phyloP scores from a whole-genome alignment of 495 filamentous ascomycete genomes.

The Talaromyces adpressus region DNA sequence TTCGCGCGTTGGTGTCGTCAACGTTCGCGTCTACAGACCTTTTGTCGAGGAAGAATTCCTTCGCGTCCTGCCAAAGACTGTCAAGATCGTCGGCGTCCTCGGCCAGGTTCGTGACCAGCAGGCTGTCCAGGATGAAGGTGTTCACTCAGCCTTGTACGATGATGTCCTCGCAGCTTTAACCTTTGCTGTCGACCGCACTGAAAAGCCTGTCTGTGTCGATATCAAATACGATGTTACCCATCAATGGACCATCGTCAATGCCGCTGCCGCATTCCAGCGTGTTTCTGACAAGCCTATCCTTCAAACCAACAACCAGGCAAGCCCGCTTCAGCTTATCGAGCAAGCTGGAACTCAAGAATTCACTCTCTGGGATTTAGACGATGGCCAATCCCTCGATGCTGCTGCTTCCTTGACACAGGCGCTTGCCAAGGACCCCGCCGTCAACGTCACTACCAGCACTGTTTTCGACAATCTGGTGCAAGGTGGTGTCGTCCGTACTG shows the following conservation, averaged over 20 bases:
- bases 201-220: constrained; percentile 59
- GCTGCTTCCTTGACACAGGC: constrained; percentile 62
- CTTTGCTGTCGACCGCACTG: constrained; percentile 60
- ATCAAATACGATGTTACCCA: constrained; percentile 83
- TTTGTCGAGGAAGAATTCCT: constrained; percentile 94
- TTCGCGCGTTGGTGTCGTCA: constrained; percentile 74
- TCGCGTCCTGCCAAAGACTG: constrained; percentile 65
- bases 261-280: constrained; percentile 61
- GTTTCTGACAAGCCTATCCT: constrained; percentile 48
- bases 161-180: constrained; percentile 81
- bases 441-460: constrained; percentile 69
- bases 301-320: constrained; percentile 28
- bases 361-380: constrained; percentile 88
- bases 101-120: constrained; percentile 54
- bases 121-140: constrained; percentile 55
- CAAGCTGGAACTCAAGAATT: constrained; percentile 61
- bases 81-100: constrained; percentile 61
- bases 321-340: constrained; percentile 41
- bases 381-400: constrained; percentile 57
- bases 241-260: constrained; percentile 72
- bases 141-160: constrained; percentile 76
- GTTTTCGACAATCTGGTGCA: constrained; percentile 80
- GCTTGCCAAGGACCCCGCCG: constrained; percentile 65
- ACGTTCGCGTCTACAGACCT: constrained; percentile 87
- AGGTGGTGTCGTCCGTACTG: constrained; percentile 76